Conservation (phyloP, 352 stramenopile genomes). For the Phytopythium sindhum region DNA sequence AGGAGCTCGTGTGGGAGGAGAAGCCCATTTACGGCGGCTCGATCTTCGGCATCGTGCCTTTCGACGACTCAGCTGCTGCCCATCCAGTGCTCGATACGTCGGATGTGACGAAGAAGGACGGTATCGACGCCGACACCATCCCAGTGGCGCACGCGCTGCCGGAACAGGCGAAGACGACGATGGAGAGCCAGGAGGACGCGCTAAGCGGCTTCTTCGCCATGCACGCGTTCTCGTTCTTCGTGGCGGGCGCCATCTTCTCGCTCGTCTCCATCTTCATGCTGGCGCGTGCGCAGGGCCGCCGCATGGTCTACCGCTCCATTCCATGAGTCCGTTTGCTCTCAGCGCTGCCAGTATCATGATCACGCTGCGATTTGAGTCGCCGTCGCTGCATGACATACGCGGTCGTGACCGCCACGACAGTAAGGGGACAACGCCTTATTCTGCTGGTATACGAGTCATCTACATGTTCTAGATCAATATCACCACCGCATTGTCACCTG, state of each 20-base stretch:
- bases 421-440: neutral
- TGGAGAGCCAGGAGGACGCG: conserved; percentile 6
- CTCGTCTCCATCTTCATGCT: conserved; percentile 36
- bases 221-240: conserved; percentile 52
- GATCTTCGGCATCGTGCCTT: conserved; percentile 75
- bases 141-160: conserved; percentile 13
- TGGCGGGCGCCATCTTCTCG: conserved; percentile 55
- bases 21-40: conserved; percentile 70
- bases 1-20: conserved; percentile 82
- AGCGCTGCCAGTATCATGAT: too few species aligned
- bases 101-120: conserved; percentile 55
- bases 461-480: neutral
- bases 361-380: neutral
- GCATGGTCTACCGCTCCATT: conserved; percentile 63
- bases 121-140: conserved; percentile 12
- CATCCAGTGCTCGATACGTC: conserved; percentile 90
- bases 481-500: neutral
- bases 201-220: conserved; percentile 19
- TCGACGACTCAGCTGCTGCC: conserved; percentile 63
- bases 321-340: conserved; percentile 13
- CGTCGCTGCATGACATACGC: neutral
- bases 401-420: neutral
- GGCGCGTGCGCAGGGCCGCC: conserved; percentile 41
- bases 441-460: neutral
- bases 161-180: conserved; percentile 4